Conservation (phyloP, 305 asterid genomes). For the Fraxinus platypoda region DNA sequence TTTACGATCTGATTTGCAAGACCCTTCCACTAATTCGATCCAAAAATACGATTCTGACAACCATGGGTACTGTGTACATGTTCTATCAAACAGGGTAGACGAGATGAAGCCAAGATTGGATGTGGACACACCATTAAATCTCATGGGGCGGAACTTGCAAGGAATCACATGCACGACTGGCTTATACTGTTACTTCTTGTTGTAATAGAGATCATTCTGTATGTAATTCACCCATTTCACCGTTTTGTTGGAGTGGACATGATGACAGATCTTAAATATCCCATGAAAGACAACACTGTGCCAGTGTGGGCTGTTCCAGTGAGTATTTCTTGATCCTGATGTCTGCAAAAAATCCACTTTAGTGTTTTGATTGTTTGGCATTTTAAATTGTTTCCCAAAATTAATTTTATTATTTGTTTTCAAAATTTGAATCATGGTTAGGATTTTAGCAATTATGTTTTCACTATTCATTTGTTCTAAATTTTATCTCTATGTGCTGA, state of each 20-base stretch:
- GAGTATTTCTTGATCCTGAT: slow-evolving; percentile 26
- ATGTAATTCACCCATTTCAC: slow-evolving; percentile 54
- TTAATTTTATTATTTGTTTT: not conserved
- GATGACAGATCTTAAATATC: slow-evolving; percentile 77
- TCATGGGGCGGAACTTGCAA: slow-evolving; percentile 65
- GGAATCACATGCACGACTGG: slow-evolving; percentile 72
- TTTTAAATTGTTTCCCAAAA: not conserved
- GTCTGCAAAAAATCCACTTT: not conserved
- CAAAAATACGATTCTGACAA: not conserved
- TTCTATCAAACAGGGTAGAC: slow-evolving; percentile 36
- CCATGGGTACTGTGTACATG: not conserved
- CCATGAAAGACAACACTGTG: slow-evolving; percentile 72
- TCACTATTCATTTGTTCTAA: not conserved
- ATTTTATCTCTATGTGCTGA: not conserved
- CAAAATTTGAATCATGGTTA: not conserved
- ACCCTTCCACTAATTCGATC: not conserved
- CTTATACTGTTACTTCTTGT: slow-evolving; percentile 58
- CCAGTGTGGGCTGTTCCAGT: slow-evolving; percentile 88
- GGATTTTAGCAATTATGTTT: not conserved
- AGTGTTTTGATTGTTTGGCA: not conserved
- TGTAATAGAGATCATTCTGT: slow-evolving; percentile 36
- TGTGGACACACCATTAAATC: slow-evolving; percentile 58
- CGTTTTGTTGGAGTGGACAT: slow-evolving; percentile 73
- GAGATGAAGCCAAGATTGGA: slow-evolving; percentile 37
- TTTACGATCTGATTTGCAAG: not conserved